Base-by-base conservation (phyloP, 352 stramenopile genomes). In the Pythium phragmitis region DNA sequence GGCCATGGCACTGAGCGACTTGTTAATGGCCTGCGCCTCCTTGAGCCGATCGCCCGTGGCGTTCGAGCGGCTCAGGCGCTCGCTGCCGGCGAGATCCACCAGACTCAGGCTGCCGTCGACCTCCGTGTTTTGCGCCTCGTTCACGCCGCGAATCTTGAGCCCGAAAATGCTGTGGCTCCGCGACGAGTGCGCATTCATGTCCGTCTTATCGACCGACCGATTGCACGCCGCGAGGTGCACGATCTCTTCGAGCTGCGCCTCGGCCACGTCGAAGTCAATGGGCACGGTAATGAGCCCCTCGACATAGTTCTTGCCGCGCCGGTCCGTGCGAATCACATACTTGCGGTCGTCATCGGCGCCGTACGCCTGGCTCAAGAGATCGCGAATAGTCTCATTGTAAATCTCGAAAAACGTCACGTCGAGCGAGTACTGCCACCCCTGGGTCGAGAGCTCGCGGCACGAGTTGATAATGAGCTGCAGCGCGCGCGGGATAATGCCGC, bases 391-490 rank as follows among this genome's bases (percentile, higher is more conserved):
- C 69, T 99, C 98, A 78, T 99, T 99, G 86, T 99, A 99, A 54
- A 99, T 99, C 84, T 99, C 98, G 65, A 99, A 92, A 70, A 99
- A 99, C n/a, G 91, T 98, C 45, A 98, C 97, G 60, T 97, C 87
- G 9, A 99, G 82, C 33, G 82, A 89, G 74, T 99, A 99, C 30
- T 88, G 79, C 98, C 97, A 99, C 30, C 90, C 93, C 74, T 96
- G 88, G 5, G 69, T 73, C 33, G 76, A 75, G 46, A 94, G 50
- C 30, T 89, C 76, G 37, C 82, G 61, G 60, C 84, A 96, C 21
- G 72, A 85, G 13, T 75, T 76, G 68, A 96, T 96, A 72, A 94
- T 94, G 17, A 85, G 89, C 67, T 98, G 93, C 53, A 99, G 96
- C 21, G 96, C 91, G 19, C 97, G 92, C 34, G 97, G 97, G 60